Evolutionary conservation across 257 asterid genomes (phyloP), one percentile per base, ranked within the genome.

Genomic region (Fraxinus americana): DNA sequence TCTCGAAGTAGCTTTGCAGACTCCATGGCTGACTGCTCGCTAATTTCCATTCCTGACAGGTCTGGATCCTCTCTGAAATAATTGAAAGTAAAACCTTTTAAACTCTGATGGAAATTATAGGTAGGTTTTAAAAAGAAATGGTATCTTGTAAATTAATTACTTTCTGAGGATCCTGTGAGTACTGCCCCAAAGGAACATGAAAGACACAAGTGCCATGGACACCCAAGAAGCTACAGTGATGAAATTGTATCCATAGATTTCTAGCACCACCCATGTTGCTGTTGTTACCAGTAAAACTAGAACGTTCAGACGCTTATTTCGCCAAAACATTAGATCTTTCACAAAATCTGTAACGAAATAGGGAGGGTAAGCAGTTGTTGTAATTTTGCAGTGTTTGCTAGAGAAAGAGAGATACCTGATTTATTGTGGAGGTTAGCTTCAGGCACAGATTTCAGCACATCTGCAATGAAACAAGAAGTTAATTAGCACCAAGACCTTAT

Each of bases 321-420:
- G 88, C 98, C 98, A 93, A 19, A 88, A 50, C 3, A 86, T 43
- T 34, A 90, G 29, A 76, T 90, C 97, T 54, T 45, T 78, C 41
- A 73, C 6, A 48, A 87, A 6, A 80, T 82, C 96, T 83, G 87
- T 70, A 21, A 67, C 67, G n/a, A 25, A n/a, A 17, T n/a, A 61
- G 5, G 68, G 68, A 59, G 68, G 67, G 68, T 61, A 61, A 45
- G 19, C 19, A 45, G 19, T 45, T 12, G 19, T 45, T 57, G 8
- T 17, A 57, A 13, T 7, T 57, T 57, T 69, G 23, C n/a, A 6
- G 50, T 29, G 10, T 3, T 43, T 3, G 30, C 30, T 30, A 67
- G 68, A 48, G 67, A 29, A 78, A 38, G 67, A 48, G 67, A 70
- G 70, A 35, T 0, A 68, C 79, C 83, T 78, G 80, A 19, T 12